Conservation (phyloP, 768 basidiomycete genomes). For the Boletellus emodensis region DNA sequence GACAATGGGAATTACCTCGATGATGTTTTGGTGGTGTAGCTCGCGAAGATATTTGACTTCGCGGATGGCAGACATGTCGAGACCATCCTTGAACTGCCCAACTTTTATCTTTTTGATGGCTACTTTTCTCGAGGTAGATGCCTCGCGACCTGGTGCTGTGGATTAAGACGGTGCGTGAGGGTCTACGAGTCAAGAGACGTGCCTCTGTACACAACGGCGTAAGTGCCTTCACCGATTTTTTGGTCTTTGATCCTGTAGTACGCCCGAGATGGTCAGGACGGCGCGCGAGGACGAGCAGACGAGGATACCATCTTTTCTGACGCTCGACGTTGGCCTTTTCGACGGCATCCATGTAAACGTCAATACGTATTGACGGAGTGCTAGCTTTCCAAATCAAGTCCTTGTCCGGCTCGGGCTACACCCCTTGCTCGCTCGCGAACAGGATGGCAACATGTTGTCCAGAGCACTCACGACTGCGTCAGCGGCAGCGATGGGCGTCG, state of each 20-base stretch:
- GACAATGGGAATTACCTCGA: conserved; percentile 56
- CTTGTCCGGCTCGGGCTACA: neutral
- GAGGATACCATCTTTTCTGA: conserved; percentile 60
- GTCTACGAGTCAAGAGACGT: conserved; percentile 10
- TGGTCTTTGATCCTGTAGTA: conserved; percentile 68
- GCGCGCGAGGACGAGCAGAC: neutral
- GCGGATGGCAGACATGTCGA: conserved; percentile 98
- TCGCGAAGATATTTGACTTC: conserved; percentile 98
- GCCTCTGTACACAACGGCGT: conserved; percentile 95
- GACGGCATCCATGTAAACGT: conserved; percentile 65
- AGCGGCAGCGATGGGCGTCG: neutral
- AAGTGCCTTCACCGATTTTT: conserved; percentile 89
- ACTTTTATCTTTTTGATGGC: conserved; percentile 99
- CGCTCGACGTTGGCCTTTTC: conserved; percentile 72
- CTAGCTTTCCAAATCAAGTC: neutral
- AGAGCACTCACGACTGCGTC: conserved; percentile 22
- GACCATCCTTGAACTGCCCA: conserved; percentile 93
- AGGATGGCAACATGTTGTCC: conserved; percentile 27
- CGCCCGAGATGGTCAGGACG: conserved; percentile 11
- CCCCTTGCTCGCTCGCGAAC: neutral
- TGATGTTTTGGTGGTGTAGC: conserved; percentile 90
- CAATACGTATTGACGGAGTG: too few species aligned
- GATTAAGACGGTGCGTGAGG: neutral
- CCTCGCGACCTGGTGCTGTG: conserved; percentile 57
- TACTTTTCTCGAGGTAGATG: conserved; percentile 72